Evolutionary conservation across 306 rosid genomes (phyloP), one percentile per base, ranked within the genome.

Genomic region (Carpinus fangiana): DNA sequence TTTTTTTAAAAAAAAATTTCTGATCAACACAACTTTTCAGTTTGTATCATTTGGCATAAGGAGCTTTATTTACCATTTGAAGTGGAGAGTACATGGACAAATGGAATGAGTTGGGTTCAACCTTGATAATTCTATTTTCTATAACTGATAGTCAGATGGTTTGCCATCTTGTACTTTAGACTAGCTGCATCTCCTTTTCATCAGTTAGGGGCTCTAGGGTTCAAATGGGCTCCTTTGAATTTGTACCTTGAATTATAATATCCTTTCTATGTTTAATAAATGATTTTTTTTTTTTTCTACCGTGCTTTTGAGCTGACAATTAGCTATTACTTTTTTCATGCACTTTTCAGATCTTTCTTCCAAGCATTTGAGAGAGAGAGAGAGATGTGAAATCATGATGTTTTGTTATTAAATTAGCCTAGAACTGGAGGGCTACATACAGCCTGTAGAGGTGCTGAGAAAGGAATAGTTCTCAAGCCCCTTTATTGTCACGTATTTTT

Each of bases 401-500:
- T 41, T 66, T 50, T 56, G 21, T 73, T 41, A 41, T 55, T 55
- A 20, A 73, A 72, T 16, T 26, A 72, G 61, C 45, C 8, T 51
- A 23, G 60, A 34, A 43, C 28, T 55, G 43, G 55, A 70, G 38
- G 13, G 57, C 61, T 46, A 70, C 76, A 78, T 46, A 70, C 76
- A 78, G 21, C 14, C 34, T 57, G 43, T 6, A 60, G 76, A 46
- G 72, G 65, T 4, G 55, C 50, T 72, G 76, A 64, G 71, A 72
- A 61, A 23, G 64, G 53, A 2, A n/a, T 47, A 23, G 23, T 60
- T 79, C 72, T 77, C 46, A 56, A 71, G 8, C 72, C 75, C 82
- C 79, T 78, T 84, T 60, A 75, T 82, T 78, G 69, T 59, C 3
- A 17, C 50, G 76, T 76, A 5, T 62, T 77, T 77, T 82, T 45